These are phyloP conservation scores for Coniella lustricola DNA, from an alignment of 2,329 filamentous ascomycete genomes.

Conservation along the genomic window DNA sequence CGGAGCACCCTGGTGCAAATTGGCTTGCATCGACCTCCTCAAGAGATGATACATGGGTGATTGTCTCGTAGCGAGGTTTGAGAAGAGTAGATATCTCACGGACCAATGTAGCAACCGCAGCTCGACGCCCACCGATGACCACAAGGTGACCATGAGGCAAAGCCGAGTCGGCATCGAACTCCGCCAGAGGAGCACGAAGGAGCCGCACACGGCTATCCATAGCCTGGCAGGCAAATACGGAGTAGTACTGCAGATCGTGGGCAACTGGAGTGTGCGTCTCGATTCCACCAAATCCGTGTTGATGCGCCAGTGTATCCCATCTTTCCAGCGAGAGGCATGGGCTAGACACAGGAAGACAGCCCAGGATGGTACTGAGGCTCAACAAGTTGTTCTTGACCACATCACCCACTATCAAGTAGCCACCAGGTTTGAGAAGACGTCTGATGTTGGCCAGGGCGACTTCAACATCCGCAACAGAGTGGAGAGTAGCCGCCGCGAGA, in stretches of 20 bases:
- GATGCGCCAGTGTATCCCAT: not conserved
- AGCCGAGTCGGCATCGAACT: too few relatives aligned
- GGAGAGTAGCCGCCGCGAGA: conserved; percentile 25
- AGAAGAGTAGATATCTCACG: too few relatives aligned
- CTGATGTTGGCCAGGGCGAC: conserved; percentile 21
- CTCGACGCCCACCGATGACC: too few relatives aligned
- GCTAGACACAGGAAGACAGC: not conserved
- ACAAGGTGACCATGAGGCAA: too few relatives aligned
- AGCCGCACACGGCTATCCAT: not conserved
- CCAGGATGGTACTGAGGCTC: not conserved
- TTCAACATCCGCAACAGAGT: conserved; percentile 20
- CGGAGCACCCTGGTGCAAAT: not conserved
- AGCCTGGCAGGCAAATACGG: conserved; percentile 1
- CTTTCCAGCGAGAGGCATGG: not conserved
- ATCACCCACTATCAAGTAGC: conserved; percentile 20
- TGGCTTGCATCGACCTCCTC: not conserved
- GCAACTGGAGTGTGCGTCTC: conserved; percentile 4
- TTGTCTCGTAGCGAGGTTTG: too few relatives aligned
- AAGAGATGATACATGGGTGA: not conserved
- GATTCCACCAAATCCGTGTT: not conserved
- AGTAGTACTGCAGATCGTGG: not conserved
- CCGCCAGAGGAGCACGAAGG: not conserved
- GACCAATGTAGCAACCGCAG: too few relatives aligned
- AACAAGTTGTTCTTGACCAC: conserved; percentile 19
- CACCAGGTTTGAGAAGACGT: conserved; percentile 25